A percentile compares a stretch with the other conserved stretches of the same genome.
Evolutionary conservation across 176 grass and related monocot species (phyloP).

Genomic region (Hyparrhenia diplandra): DNA sequence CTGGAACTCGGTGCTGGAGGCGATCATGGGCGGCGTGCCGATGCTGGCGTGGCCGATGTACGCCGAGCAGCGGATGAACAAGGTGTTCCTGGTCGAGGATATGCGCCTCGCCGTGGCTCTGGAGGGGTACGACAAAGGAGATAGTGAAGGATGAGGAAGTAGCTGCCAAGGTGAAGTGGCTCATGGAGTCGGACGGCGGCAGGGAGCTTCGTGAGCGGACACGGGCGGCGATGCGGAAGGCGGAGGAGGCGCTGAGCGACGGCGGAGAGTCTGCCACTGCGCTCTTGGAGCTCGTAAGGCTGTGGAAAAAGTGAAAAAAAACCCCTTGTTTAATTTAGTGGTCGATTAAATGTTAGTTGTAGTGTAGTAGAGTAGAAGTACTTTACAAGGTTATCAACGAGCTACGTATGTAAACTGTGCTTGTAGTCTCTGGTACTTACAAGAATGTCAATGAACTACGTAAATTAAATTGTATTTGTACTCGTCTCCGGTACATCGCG

Average conservation of each 20-base stretch:
- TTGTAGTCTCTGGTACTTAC: too few relatives aligned
- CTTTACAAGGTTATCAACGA: too few relatives aligned
- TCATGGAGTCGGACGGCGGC: conserved; percentile 31
- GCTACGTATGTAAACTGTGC: too few relatives aligned
- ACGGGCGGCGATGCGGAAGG: background rate
- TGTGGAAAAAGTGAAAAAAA: conserved; percentile 1
- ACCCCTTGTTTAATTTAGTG: too few relatives aligned
- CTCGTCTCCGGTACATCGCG: too few relatives aligned
- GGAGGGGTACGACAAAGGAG: background rate
- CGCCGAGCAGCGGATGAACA: conserved; percentile 38
- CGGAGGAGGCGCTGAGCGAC: background rate
- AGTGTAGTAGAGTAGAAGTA: too few relatives aligned
- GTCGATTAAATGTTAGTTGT: too few relatives aligned
- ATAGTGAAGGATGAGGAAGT: conserved; percentile 23
- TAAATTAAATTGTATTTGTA: too few relatives aligned
- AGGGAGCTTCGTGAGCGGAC: conserved; percentile 19
- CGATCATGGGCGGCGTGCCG: conserved; percentile 21
- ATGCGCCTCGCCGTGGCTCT: conserved; percentile 7
- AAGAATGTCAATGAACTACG: too few relatives aligned
- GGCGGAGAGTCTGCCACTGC: conserved; percentile 17
- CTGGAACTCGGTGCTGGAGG: conserved; percentile 44
- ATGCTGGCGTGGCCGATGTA: conserved; percentile 30
- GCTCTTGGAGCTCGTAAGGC: background rate
- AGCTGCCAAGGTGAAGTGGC: conserved; percentile 15
- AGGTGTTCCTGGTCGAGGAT: conserved; percentile 14